These are phyloP conservation scores for Amphibolis antarctica DNA, from an alignment of 106 monocot genomes.

Conservation along the genomic window DNA sequence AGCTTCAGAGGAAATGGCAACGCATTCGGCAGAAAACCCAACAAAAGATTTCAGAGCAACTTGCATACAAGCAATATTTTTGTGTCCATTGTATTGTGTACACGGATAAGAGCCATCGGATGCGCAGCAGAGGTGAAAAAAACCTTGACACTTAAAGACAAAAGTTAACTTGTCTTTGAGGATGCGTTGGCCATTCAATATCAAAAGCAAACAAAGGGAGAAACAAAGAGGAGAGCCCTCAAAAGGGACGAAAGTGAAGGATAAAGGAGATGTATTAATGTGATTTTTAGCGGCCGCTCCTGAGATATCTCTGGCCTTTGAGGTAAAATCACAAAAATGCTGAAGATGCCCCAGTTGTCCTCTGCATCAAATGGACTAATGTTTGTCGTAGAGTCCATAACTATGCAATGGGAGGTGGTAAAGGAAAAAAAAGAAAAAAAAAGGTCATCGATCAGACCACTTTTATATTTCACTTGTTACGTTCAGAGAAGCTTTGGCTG, in stretches of 20 bases:
- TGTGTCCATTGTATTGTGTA: conserved; percentile 4
- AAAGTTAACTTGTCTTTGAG: conserved; percentile 35
- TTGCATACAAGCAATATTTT: background rate
- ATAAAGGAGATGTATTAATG: conserved; percentile 24
- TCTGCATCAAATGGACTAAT: conserved; percentile 26
- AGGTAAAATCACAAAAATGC: background rate
- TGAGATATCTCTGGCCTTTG: background rate
- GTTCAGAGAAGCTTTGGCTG: conserved; percentile 7
- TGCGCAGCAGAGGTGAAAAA: background rate
- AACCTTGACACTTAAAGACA: conserved; percentile 38
- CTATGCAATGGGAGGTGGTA: background rate
- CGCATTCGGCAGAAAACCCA: background rate
- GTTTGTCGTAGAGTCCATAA: conserved; percentile 54
- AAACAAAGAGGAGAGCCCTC: conserved; percentile 23
- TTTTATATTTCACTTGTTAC: background rate
- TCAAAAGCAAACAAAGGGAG: conserved; percentile 20
- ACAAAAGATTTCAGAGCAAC: background rate
- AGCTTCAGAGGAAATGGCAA: too few species aligned
- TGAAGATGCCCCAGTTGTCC: conserved; percentile 34
- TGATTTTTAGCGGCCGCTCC: conserved; percentile 13
- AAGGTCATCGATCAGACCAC: background rate
- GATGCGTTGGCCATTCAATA: conserved; percentile 38
- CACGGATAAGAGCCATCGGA: background rate
- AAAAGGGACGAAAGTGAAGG: conserved; percentile 82
- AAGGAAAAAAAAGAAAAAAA: background rate